Percentiles rank a stretch among this genome's conserved stretches.
phyloP scores from a whole-genome alignment of 2,329 filamentous ascomycete genomes.

The Ceratocystis cubensis region DNA sequence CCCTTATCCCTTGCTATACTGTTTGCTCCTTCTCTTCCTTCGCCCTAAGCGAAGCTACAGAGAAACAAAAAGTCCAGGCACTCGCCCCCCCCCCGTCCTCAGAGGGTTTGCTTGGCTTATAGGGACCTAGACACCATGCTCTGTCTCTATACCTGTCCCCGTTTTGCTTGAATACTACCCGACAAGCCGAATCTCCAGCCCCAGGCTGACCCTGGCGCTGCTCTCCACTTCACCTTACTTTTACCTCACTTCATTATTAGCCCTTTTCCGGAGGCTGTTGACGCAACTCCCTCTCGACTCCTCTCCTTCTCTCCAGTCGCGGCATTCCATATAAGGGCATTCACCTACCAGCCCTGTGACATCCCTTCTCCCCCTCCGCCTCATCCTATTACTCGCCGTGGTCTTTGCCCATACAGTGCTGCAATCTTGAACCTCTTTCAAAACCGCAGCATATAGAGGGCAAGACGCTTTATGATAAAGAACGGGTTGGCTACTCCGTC shows the following conservation, averaged over 20 bases:
- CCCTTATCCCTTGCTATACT: background rate
- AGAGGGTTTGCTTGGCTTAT: background rate
- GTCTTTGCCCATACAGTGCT: background rate
- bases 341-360: background rate
- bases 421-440: too few species aligned
- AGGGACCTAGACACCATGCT: too few species aligned
- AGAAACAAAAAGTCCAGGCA: conserved; percentile 10
- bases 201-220: background rate
- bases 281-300: background rate
- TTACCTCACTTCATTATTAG: background rate
- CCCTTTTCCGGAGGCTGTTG: background rate
- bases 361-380: background rate
- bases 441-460: too few species aligned
- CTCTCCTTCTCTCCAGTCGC: background rate
- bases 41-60: background rate
- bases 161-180: background rate
- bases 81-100: background rate
- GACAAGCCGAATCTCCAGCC: background rate
- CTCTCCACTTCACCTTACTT: too few species aligned
- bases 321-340: background rate
- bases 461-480: too few species aligned
- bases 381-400: background rate
- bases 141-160: background rate
- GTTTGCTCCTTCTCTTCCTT: conserved; percentile 15
- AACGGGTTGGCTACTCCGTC: too few species aligned